phyloP scores from a whole-genome alignment of 805 yeast species.

The Nakazawaea ernobii region DNA sequence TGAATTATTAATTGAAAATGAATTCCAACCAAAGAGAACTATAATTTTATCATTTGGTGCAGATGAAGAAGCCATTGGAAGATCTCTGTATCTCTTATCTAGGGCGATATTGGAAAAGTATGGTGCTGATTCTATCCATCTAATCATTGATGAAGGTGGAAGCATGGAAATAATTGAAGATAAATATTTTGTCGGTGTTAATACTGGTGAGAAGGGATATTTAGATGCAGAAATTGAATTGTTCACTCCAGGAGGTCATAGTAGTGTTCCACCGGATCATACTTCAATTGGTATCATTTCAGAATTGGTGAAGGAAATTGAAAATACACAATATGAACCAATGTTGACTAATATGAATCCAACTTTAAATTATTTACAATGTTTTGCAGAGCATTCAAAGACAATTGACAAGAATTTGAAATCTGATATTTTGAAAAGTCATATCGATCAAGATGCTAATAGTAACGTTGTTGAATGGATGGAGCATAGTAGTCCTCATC shows the following conservation, averaged over 20 bases:
- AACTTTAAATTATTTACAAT: conserved; percentile 44
- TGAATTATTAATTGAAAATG: conserved; percentile 45
- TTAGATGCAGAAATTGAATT: conserved; percentile 37
- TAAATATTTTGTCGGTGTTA: conserved; percentile 44
- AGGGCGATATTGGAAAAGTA: conserved; percentile 40
- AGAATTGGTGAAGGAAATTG: conserved; percentile 48
- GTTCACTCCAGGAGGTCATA: conserved; percentile 70
- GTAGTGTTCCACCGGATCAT: conserved; percentile 76
- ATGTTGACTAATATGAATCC: conserved; percentile 52
- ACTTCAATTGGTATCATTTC: conserved; percentile 69
- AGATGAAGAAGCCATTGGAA: conserved; percentile 71
- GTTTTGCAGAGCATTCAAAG: conserved; percentile 48
- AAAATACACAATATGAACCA: conserved; percentile 46
- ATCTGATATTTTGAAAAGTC: conserved; percentile 29
- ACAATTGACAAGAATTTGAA: conserved; percentile 21
- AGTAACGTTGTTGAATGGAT: conserved; percentile 26
- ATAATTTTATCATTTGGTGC: conserved; percentile 62
- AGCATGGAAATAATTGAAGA: conserved; percentile 35
- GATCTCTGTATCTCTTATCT: conserved; percentile 52
- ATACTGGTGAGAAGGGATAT: conserved; percentile 60
- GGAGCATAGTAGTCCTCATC: conserved; percentile 12
- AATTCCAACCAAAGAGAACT: conserved; percentile 56
- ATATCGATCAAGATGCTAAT: conserved; percentile 28
- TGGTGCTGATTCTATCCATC: conserved; percentile 52
- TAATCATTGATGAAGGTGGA: conserved; percentile 69